Conservation (phyloP, 176 grass and related monocot genomes). For the Puccinellia tenuiflora region DNA sequence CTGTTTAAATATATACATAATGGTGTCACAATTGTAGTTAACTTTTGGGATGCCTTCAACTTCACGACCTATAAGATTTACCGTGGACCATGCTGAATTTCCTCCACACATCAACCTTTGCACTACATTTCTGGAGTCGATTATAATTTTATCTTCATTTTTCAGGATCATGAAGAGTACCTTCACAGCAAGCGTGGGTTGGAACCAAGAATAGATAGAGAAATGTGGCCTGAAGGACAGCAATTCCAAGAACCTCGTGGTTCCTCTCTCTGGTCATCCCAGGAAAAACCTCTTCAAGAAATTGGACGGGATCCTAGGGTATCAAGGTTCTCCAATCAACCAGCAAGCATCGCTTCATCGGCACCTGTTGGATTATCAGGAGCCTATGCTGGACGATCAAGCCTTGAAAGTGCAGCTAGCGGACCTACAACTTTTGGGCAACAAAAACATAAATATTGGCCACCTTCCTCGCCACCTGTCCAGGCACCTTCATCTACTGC, state of each 20-base stretch:
- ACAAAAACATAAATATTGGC: slow-evolving; percentile 60
- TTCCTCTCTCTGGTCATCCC: slow-evolving; percentile 35
- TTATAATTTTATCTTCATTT: slow-evolving; percentile 1
- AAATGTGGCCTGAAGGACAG: slow-evolving; percentile 33
- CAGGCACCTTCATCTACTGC: slow-evolving; percentile 38
- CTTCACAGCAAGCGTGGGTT: slow-evolving; percentile 37
- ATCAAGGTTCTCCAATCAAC: slow-evolving; percentile 41
- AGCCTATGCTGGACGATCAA: slow-evolving; percentile 42
- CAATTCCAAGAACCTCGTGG: slow-evolving; percentile 17
- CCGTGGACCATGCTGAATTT: not conserved
- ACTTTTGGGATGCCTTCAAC: not conserved
- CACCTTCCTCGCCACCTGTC: slow-evolving; percentile 41
- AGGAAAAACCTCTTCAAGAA: slow-evolving; percentile 19
- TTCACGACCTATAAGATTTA: not conserved
- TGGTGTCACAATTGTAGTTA: not conserved
- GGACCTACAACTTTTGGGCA: slow-evolving; percentile 29
- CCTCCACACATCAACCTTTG: not conserved
- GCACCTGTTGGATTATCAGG: slow-evolving; percentile 38
- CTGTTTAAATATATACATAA: not conserved
- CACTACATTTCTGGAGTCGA: not conserved
- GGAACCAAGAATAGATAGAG: slow-evolving; percentile 40
- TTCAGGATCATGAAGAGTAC: slow-evolving; percentile 57
- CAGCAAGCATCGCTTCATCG: slow-evolving; percentile 40
- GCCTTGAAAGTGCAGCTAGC: slow-evolving; percentile 21
- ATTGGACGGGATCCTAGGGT: slow-evolving; percentile 36